These are phyloP conservation scores for Maudiozyma serrabonitensis DNA, from an alignment of 805 yeast genomes.

Conservation along the genomic window DNA sequence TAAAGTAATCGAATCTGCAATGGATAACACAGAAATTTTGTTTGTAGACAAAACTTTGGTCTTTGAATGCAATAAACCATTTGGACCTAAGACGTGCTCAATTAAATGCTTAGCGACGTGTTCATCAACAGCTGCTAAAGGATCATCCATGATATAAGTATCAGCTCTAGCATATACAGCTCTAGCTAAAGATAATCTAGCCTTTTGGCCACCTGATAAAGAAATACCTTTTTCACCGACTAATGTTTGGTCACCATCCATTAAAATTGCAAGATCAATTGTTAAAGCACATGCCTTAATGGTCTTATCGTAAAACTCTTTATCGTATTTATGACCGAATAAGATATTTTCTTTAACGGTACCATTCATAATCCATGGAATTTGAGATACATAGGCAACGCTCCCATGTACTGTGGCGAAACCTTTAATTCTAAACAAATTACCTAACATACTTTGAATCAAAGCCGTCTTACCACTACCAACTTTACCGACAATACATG, in stretches of 20 bases:
- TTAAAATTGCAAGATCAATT: conserved; percentile 67
- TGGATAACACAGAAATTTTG: conserved; percentile 68
- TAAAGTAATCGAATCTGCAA: conserved; percentile 63
- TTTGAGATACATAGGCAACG: conserved; percentile 84
- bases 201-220: conserved; percentile 95
- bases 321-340: conserved; percentile 80
- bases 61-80: conserved; percentile 66
- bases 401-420: conserved; percentile 62
- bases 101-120: conserved; percentile 87
- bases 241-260: conserved; percentile 83
- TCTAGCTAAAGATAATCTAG: conserved; percentile 86
- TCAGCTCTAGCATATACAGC: conserved; percentile 95
- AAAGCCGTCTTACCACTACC: conserved; percentile 87
- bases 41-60: conserved; percentile 79
- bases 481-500: conserved; percentile 82
- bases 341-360: conserved; percentile 82
- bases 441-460: conserved; percentile 73
- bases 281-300: conserved; percentile 80
- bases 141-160: conserved; percentile 82
- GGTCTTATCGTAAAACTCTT: conserved; percentile 70
- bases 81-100: conserved; percentile 71
- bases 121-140: conserved; percentile 93
- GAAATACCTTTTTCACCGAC: conserved; percentile 98
- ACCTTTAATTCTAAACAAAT: conserved; percentile 68
- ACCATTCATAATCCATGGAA: conserved; percentile 97